Conservation (phyloP, 257 asterid species). For the Echium plantagineum region DNA sequence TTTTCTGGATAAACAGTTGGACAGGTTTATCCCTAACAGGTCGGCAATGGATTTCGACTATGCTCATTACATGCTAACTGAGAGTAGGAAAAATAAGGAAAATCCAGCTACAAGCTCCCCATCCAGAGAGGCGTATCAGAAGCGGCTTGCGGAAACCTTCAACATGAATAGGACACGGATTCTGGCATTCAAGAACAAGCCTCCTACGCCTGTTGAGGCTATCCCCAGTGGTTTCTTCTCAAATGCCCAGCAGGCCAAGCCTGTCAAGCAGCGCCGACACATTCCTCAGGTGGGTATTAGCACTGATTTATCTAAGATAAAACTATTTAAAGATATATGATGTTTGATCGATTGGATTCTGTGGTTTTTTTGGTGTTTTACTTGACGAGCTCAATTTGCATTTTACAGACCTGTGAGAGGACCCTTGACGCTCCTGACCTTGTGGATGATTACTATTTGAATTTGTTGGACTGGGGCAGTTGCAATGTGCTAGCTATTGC, state of each 20-base stretch:
- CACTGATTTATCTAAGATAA: background rate
- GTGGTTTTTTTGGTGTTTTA: background rate
- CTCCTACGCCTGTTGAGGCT: conserved; percentile 40
- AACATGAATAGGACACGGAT: conserved; percentile 61
- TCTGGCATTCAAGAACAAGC: conserved; percentile 65
- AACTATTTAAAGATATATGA: background rate
- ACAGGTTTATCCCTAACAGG: conserved; percentile 72
- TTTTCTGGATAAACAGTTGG: conserved; percentile 35
- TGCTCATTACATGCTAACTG: conserved; percentile 65
- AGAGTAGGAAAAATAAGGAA: conserved; percentile 59
- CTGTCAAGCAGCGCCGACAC: conserved; percentile 51
- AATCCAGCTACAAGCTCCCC: conserved; percentile 42
- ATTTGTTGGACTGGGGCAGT: conserved; percentile 21
- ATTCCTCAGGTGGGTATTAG: conserved; percentile 53
- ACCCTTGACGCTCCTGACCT: conserved; percentile 19
- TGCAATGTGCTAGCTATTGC: conserved; percentile 18
- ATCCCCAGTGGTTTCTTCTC: conserved; percentile 28
- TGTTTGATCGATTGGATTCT: background rate
- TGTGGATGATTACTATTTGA: conserved; percentile 15
- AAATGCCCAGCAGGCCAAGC: conserved; percentile 36
- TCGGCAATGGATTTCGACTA: conserved; percentile 67
- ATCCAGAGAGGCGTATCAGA: conserved; percentile 63
- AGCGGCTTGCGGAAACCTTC: conserved; percentile 65
- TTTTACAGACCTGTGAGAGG: conserved; percentile 14
- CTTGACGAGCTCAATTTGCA: background rate